A percentile compares a stretch with the other conserved stretches of the same genome.
Conservation (phyloP, 345 rosid species). For the Eucalyptus caleyi region DNA sequence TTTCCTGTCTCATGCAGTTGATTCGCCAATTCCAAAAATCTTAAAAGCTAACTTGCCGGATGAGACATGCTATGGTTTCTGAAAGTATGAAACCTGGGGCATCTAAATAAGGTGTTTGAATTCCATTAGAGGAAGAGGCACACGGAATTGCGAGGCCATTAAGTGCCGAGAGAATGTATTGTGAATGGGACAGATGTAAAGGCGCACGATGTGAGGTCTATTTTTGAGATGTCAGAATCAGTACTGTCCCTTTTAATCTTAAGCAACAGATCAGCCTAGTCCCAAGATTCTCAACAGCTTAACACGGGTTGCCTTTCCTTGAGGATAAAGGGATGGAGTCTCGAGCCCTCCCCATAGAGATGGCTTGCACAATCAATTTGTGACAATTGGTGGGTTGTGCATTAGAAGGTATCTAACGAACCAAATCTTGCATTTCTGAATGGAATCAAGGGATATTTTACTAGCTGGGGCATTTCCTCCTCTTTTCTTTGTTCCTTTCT, state of each 20-base stretch:
- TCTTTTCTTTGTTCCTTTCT: not conserved
- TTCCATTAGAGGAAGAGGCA: not conserved
- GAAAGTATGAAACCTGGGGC: not conserved
- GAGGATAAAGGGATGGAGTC: not conserved
- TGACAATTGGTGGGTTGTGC: not conserved
- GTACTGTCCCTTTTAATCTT: not conserved
- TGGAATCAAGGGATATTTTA: not conserved
- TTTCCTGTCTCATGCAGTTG: not conserved
- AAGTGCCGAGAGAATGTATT: not conserved
- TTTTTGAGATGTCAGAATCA: not conserved
- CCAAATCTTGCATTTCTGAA: not conserved
- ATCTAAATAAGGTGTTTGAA: not conserved
- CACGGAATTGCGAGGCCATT: not conserved
- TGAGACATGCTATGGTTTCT: not conserved
- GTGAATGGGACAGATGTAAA: not conserved
- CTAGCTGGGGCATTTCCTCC: not conserved
- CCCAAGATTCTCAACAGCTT: not conserved
- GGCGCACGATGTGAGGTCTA: not conserved
- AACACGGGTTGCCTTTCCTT: not conserved
- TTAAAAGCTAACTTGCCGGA: not conserved
- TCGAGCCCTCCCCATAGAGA: not conserved
- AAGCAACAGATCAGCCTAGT: not conserved
- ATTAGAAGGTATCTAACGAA: not conserved
- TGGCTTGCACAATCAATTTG: not conserved
- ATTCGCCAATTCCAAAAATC: not conserved